Evolutionary conservation across 1,284 basidiomycete genomes (phyloP), one percentile per base, ranked within the genome.

Genomic region (Cutaneotrichosporon cavernicola): DNA sequence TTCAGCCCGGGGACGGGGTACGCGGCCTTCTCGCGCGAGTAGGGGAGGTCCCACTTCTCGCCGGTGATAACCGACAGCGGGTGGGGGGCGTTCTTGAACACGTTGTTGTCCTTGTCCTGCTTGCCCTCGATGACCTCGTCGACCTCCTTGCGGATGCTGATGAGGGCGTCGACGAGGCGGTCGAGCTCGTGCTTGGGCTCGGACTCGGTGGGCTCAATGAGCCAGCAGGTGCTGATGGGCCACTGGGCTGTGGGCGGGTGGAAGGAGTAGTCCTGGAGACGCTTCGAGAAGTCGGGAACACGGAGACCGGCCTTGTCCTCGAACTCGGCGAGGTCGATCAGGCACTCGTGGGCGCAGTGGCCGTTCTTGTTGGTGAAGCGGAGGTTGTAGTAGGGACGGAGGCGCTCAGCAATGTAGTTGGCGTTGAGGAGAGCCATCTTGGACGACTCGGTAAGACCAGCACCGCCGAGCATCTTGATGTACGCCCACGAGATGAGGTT

Each of bases 401-500:
- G 86, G 56, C 92, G 87, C 72, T 89, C 85, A 13, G 95, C 94
- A 85, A 98, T 97, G 81, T 99, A 99, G 82, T 99, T 99, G 63
- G 96, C 96, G 74, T 90, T 97, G 58, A 99, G 85, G 32, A 99
- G 85, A 2, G 96, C 91, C 34, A 91, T 83, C 74, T 90, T 90
- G 10, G 94, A 91, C 4, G 92, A 89, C 69, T 92, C 86, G 49
- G 88, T 87, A 50, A 99, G 85, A 18, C 95, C 96, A 63, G 86
- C 82, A 26, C 94, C 95, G 38, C 96, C 96, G 36, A 98, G 88
- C 96, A 98, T 97, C 84, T 92, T 93, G 84, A 95, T 91, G 80
- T 94, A 95, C 18, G 93, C 92, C 96, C 96, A 99, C 1, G 96
- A 97, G 77, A 99, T 98, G 67, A 96, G 86, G 60, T 94, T 88